Base-by-base conservation (phyloP, 208 protist species). In the Trypanosoma platydactyli region DNA sequence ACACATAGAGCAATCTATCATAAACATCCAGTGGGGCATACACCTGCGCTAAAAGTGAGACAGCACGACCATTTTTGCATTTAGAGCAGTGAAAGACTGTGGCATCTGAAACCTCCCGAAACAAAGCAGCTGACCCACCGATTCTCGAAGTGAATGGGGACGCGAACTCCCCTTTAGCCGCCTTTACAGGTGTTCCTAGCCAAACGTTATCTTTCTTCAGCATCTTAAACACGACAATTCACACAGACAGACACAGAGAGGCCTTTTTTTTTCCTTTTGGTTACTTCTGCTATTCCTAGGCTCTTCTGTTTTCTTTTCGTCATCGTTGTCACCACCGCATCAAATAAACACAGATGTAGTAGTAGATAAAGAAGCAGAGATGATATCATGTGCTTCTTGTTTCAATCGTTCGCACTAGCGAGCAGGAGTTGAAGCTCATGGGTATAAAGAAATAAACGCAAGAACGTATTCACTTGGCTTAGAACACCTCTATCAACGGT, bases 1-100 rank as follows among this genome's bases (percentile, higher is more conserved):
- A 65, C 7, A 96, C 53, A 64, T 96, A 96, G 5, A 96, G 45
- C 27, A 96, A 80, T 24, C 91, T 78, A 68, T 96, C 91, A 61
- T 85, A 91, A 48, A 79, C 68, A 30, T 87, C 79, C 20, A 92
- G 72, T 9, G 91, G 88, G 2, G 86, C 86, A 54, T 90, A 93
- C 40, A 96, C 53, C 65, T 96, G 91, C 29, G 75, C 58, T 22
- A 96, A 54, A 9, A 94, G 70, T 22, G 84, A 89, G 2, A 87
- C 83, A 16, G 77, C 64, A 24, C 84, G 58, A 45, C 45, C 54
- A 13, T 64, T 81, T 38, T 72, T 74, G 62, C 89, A 95, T 62
- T 87, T 81, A 15, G 87, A 85, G 72, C 89, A 95, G 51, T 80
- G n/a, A 57, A 95, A 95, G 30, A 67, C 62, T 7, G 20, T 45